Evolutionary conservation across 1,284 basidiomycete genomes (phyloP).

Genomic region (Phellinidium pouzarii): DNA sequence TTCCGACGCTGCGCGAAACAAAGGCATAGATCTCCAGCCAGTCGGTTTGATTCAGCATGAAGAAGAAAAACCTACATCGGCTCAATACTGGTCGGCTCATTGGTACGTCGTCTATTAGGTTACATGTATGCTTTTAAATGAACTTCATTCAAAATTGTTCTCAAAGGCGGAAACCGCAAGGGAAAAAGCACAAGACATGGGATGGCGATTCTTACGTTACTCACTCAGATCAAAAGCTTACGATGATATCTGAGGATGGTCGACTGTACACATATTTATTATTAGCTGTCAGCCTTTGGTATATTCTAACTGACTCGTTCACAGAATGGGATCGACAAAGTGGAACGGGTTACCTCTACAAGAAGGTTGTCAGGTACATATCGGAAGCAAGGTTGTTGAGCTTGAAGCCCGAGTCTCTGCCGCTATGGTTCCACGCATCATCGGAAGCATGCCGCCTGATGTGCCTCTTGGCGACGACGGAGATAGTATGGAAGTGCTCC

Average conservation of each 20-base stretch:
- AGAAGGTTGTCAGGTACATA: conserved; percentile 41
- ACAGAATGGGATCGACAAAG: conserved; percentile 53
- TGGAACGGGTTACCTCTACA: conserved; percentile 55
- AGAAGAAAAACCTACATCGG: background rate
- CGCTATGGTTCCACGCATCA: conserved; percentile 44
- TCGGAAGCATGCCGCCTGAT: conserved; percentile 25
- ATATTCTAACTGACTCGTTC: conserved; percentile 13
- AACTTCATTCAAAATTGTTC: conserved; percentile 7
- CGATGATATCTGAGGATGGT: conserved; percentile 62
- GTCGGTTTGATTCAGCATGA: conserved; percentile 28
- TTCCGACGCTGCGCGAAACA: conserved; percentile 23
- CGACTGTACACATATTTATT: conserved; percentile 43
- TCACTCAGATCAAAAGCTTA: conserved; percentile 42
- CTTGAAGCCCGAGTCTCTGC: conserved; percentile 45
- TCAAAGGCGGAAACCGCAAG: conserved; percentile 67
- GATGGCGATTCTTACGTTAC: conserved; percentile 71
- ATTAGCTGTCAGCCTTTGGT: background rate
- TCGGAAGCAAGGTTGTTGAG: conserved; percentile 58
- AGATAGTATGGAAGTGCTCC: conserved; percentile 19
- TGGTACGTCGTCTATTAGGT: conserved; percentile 38
- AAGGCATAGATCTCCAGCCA: conserved; percentile 36
- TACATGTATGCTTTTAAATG: conserved; percentile 15
- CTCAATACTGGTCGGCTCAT: conserved; percentile 58
- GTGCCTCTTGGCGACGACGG: conserved; percentile 27
- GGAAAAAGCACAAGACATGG: conserved; percentile 85